Evolutionary conservation across 345 rosid species (phyloP).

Genomic region (Noccaea bulbosa): DNA sequence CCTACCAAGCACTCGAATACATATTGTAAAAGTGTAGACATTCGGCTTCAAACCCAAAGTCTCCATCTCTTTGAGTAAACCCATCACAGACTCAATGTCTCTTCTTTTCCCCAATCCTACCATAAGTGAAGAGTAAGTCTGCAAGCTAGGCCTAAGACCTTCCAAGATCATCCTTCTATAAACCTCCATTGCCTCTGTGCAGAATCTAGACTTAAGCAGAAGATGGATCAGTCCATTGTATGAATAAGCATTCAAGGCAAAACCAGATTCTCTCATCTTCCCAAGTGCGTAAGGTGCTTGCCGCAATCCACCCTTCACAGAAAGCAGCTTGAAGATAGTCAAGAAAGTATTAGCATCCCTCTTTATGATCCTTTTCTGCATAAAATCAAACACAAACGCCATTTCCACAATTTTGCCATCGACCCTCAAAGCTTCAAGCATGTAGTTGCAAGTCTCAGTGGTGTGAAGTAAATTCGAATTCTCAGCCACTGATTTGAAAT

Average conservation of each 20-base stretch:
- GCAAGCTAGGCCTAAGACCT: constrained; percentile 86
- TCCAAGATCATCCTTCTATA: constrained; percentile 75
- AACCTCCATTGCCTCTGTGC: constrained; percentile 65
- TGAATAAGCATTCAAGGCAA: constrained; percentile 72
- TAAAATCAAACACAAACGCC: constrained; percentile 69
- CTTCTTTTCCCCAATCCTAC: constrained; percentile 88
- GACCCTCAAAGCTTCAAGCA: constrained; percentile 74
- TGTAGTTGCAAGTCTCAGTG: constrained; percentile 72
- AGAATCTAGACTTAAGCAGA: constrained; percentile 67
- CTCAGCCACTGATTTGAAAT: constrained; percentile 65
- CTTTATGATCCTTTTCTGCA: constrained; percentile 76
- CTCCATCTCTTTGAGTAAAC: constrained; percentile 82
- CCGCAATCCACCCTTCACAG: constrained; percentile 67
- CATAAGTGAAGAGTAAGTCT: constrained; percentile 93
- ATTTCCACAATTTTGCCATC: constrained; percentile 67
- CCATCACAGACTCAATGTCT: constrained; percentile 66
- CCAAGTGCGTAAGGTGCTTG: constrained; percentile 58
- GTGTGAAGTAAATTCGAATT: constrained; percentile 56
- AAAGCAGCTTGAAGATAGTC: constrained; percentile 62
- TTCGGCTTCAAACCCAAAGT: constrained; percentile 80
- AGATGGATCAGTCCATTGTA: constrained; percentile 82
- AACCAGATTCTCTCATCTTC: constrained; percentile 68
- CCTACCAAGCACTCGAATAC: constrained; percentile 83
- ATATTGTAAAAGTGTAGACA: constrained; percentile 88
- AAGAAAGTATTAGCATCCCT: constrained; percentile 68